Base-by-base conservation (phyloP, 208 protist genomes). In the Leishmania tarentolae region DNA sequence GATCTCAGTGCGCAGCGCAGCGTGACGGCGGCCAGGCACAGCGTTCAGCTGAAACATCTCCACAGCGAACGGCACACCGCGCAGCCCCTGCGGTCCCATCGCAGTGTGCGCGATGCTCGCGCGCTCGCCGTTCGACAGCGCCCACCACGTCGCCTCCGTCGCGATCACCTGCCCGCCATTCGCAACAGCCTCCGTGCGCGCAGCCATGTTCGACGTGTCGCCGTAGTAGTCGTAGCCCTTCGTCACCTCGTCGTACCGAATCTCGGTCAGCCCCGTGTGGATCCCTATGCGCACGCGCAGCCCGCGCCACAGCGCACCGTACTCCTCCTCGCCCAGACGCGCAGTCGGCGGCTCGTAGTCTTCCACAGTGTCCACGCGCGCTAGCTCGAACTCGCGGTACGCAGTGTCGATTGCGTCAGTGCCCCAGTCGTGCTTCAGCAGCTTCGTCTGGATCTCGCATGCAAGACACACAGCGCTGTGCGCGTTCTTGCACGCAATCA, bases 151-250 rank as follows among this genome's bases (percentile, higher is more conserved):
- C 44, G 70, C 52, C 73, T 90, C 86, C 73, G 88, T 91, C 82
- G 90, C 28, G 17, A 93, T 24, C 31, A 95, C 87, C 87, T 97
- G 93, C 56, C 95, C 95, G 53, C 94, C 95, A 56, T 92, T 85
- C 44, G 84, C 91, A 47, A 94, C 82, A 42, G 85, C 84, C 85
- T 94, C 90, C 52, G 95, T 91, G 76, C 95, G 92, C n/a, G 95
- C 94, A 46, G 65, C 65, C 65, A 69, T 69, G 65, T 69, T 69
- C 65, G 65, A 28, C 65, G 65, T 46, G 65, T 69, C 65, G 37
- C 65, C 65, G 65, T 69, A 69, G 65, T 69, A 95, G 87, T 91
- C 85, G 83, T 88, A 70, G 59, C 91, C 86, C 77, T 86, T 85
- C 72, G 90, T 92, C 61, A 90, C 86, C 84, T 91, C 83, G 83